Evolutionary conservation across 1,284 basidiomycete species (phyloP).

Genomic region (Marasmius tenuissimus): DNA sequence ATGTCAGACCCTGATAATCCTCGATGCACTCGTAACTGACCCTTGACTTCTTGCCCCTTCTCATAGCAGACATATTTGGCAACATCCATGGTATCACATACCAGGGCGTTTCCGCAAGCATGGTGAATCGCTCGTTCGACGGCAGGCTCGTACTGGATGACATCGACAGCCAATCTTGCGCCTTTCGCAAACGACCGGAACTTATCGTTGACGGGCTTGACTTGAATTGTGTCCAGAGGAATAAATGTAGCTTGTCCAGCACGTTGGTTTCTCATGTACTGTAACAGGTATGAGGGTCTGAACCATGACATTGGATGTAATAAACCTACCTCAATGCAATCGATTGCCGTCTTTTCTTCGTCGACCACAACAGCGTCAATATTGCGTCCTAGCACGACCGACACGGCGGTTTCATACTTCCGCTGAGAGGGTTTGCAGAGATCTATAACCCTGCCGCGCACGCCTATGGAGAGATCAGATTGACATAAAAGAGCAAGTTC

Average conservation of each 20-base stretch:
- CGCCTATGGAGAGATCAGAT: constrained; percentile 46
- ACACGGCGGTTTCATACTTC: constrained; percentile 94
- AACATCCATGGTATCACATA: constrained; percentile 94
- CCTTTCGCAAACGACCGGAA: constrained; percentile 91
- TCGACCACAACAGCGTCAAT: constrained; percentile 97
- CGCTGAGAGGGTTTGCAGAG: constrained; percentile 90
- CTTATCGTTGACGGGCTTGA: constrained; percentile 93
- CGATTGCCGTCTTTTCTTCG: constrained; percentile 94
- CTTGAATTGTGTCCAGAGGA: constrained; percentile 94
- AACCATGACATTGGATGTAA: neutral
- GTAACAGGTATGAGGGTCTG: constrained; percentile 3
- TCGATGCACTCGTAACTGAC: constrained; percentile 39
- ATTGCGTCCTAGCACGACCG: constrained; percentile 93
- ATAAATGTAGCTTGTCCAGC: constrained; percentile 96
- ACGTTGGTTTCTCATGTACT: constrained; percentile 96
- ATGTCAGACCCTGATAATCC: constrained; percentile 1
- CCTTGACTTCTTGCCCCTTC: constrained; percentile 94
- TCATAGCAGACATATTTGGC: constrained; percentile 92
- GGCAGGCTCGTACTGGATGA: constrained; percentile 84
- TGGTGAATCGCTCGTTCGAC: constrained; percentile 95
- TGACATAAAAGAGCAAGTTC: constrained; percentile 8
- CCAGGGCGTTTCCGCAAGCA: constrained; percentile 92
- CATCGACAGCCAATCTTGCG: constrained; percentile 91
- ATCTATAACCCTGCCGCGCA: constrained; percentile 89
- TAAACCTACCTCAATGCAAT: constrained; percentile 84